Conservation (phyloP, 345 rosid genomes). For the Bruguiera parviflora region DNA sequence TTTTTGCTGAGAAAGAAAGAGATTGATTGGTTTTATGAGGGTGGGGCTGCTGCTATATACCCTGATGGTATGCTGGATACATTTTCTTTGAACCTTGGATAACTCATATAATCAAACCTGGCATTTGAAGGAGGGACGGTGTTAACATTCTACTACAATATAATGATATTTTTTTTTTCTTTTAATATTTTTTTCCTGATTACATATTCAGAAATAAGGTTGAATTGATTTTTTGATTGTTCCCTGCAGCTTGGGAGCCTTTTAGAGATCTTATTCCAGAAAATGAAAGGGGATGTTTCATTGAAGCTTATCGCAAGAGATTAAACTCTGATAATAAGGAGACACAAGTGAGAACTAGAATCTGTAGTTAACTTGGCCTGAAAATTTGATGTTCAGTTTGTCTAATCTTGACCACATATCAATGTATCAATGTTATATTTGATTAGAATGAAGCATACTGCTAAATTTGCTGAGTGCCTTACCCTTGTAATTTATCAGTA, state of each 20-base stretch:
- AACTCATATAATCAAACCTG: background rate
- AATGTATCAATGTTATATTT: background rate
- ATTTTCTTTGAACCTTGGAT: background rate
- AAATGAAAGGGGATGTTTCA: slow-evolving; percentile 60
- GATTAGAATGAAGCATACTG: background rate
- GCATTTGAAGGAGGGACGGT: background rate
- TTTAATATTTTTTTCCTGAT: background rate
- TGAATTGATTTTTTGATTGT: slow-evolving; percentile 6
- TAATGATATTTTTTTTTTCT: background rate
- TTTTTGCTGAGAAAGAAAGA: slow-evolving; percentile 89
- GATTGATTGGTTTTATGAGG: slow-evolving; percentile 96
- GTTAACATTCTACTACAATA: too few relatives aligned
- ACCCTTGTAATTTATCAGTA: slow-evolving; percentile 40
- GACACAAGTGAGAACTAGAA: slow-evolving; percentile 58
- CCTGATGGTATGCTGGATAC: slow-evolving; percentile 72
- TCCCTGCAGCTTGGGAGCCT: slow-evolving; percentile 79
- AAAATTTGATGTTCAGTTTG: background rate
- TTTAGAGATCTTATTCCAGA: slow-evolving; percentile 93
- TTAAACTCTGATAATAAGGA: slow-evolving; percentile 72
- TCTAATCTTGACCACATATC: background rate
- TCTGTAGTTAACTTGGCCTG: background rate
- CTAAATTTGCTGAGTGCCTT: background rate
- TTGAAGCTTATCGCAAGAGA: slow-evolving; percentile 74
- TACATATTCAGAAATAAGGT: slow-evolving; percentile 1
- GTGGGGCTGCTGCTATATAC: slow-evolving; percentile 91